Conservation (phyloP, 2,329 filamentous ascomycete species). For the Didymellaceae sp. region DNA sequence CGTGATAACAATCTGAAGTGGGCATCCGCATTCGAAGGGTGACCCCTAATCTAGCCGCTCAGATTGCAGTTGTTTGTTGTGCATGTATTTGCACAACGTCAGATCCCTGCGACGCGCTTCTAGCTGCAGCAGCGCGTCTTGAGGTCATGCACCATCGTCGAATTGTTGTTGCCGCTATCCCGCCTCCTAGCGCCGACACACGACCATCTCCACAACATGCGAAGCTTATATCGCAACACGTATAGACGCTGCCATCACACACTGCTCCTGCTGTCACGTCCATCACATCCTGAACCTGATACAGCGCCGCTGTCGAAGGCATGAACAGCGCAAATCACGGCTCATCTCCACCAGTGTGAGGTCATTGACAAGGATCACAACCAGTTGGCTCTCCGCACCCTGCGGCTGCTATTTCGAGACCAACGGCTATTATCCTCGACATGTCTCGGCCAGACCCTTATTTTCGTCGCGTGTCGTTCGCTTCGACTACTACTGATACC, state of each 20-base stretch:
- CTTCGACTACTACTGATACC: slow-evolving; percentile 11
- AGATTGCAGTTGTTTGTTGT: neutral
- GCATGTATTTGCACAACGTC: neutral
- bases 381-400: slow-evolving; percentile 30
- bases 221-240: slow-evolving; percentile 12
- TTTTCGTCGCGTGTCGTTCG: slow-evolving; percentile 16
- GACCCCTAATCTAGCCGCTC: neutral
- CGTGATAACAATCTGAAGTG: neutral
- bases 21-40: neutral
- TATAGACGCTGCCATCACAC: slow-evolving; percentile 16
- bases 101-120: slow-evolving; percentile 12
- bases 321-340: slow-evolving; percentile 18
- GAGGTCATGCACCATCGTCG: slow-evolving; percentile 10
- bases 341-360: slow-evolving; percentile 30
- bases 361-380: slow-evolving; percentile 45
- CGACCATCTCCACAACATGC: slow-evolving; percentile 10
- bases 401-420: slow-evolving; percentile 21
- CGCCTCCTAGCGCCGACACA: slow-evolving; percentile 10
- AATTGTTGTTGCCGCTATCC: slow-evolving; percentile 13
- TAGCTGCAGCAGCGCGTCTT: slow-evolving; percentile 15
- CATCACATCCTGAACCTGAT: neutral
- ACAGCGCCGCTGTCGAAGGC: slow-evolving; percentile 1
- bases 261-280: neutral
- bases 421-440: slow-evolving; percentile 12
- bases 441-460: slow-evolving; percentile 12